Evolutionary conservation across 352 stramenopile species (phyloP).

Genomic region (Phytophthora sp.): DNA sequence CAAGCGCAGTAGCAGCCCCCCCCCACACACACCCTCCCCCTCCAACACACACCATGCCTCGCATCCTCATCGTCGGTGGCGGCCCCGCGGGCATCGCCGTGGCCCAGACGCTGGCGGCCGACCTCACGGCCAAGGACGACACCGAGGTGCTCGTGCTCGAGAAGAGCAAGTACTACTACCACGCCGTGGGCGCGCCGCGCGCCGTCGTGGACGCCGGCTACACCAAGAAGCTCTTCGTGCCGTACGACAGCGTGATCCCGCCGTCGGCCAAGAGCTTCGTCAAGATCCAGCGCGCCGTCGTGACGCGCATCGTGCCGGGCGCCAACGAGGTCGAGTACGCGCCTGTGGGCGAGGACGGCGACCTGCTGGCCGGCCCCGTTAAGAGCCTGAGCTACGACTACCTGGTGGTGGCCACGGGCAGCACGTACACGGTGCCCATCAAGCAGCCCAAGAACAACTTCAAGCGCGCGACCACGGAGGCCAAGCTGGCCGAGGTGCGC

Average conservation of each 20-base stretch:
- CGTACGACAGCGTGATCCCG: constrained; percentile 58
- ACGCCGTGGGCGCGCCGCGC: constrained; percentile 47
- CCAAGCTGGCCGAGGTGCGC: constrained; percentile 41
- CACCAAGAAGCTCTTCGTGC: constrained; percentile 60
- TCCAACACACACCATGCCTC: constrained; percentile 31
- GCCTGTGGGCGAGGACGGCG: constrained; percentile 35
- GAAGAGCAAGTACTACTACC: constrained; percentile 63
- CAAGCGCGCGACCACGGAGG: constrained; percentile 36
- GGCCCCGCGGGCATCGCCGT: constrained; percentile 51
- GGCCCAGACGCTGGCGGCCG: constrained; percentile 42
- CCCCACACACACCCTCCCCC: not conserved
- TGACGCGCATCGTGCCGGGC: constrained; percentile 37
- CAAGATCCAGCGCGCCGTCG: constrained; percentile 49
- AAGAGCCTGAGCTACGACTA: constrained; percentile 62
- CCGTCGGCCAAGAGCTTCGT: constrained; percentile 35
- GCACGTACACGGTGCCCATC: constrained; percentile 63
- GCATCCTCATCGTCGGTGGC: constrained; percentile 62
- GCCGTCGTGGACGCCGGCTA: constrained; percentile 53
- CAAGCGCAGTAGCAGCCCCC: constrained; percentile 3
- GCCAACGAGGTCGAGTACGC: constrained; percentile 50
- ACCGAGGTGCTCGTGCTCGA: constrained; percentile 56
- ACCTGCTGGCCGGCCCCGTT: constrained; percentile 28
- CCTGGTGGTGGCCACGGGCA: constrained; percentile 63
- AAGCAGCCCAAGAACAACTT: constrained; percentile 50
- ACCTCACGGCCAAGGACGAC: constrained; percentile 41